These are phyloP conservation scores for Xylaria sp. DNA, from an alignment of 2,329 filamentous ascomycete genomes.

Conservation along the genomic window DNA sequence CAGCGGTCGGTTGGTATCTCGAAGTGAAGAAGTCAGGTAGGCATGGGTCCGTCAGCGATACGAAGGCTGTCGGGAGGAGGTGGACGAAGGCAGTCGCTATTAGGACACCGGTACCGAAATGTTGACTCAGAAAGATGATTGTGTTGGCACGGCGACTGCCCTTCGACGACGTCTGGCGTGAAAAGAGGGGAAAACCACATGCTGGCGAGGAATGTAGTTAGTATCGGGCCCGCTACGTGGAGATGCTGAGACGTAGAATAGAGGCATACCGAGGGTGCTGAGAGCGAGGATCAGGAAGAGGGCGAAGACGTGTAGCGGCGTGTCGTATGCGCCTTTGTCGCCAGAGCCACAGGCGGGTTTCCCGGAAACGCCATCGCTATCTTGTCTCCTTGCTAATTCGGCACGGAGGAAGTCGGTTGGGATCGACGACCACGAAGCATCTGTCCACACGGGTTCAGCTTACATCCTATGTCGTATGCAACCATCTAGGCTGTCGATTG, in stretches of 20 bases:
- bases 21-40: constrained; percentile 82
- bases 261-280: constrained; percentile 64
- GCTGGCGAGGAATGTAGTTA: constrained; percentile 52
- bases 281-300: constrained; percentile 71
- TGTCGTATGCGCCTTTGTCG: constrained; percentile 69
- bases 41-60: constrained; percentile 73
- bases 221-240: neutral
- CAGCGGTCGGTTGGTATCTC: constrained; percentile 81
- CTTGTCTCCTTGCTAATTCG: constrained; percentile 61
- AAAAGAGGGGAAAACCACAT: constrained; percentile 73
- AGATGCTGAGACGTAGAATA: neutral
- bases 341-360: constrained; percentile 64
- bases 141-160: constrained; percentile 64
- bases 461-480: constrained; percentile 3
- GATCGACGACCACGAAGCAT: constrained; percentile 59
- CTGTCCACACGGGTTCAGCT: constrained; percentile 40
- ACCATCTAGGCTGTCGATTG: neutral
- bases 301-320: constrained; percentile 72
- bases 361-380: constrained; percentile 46
- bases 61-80: constrained; percentile 74
- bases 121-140: constrained; percentile 74
- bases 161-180: constrained; percentile 63
- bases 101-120: constrained; percentile 85
- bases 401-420: constrained; percentile 62
- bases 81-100: constrained; percentile 88